Percentiles rank a stretch among this genome's conserved stretches.
phyloP scores from a whole-genome alignment of 768 basidiomycete genomes.

The Pleurotus citrinopileatus region DNA sequence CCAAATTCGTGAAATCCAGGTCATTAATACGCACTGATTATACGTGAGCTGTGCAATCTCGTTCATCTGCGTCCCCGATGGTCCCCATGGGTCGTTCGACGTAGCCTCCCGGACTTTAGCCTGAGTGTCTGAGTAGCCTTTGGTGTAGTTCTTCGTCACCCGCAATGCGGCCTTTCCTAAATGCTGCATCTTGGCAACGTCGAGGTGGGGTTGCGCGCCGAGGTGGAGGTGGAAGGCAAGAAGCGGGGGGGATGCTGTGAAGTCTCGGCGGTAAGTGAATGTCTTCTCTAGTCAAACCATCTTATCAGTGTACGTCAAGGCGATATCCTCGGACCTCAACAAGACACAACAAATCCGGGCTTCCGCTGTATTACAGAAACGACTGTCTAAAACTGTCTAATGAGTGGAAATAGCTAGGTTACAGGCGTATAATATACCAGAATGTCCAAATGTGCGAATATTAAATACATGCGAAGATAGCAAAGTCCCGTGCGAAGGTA shows the following conservation, averaged over 20 bases:
- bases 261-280: no score
- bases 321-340: background rate
- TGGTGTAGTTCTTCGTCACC: constrained; percentile 93
- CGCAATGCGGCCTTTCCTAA: constrained; percentile 84
- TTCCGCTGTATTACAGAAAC: no score
- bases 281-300: background rate
- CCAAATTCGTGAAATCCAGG: background rate
- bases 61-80: constrained; percentile 98
- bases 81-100: constrained; percentile 98
- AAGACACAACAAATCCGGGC: constrained; percentile 1
- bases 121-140: constrained; percentile 93
- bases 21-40: constrained; percentile 72
- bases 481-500: constrained; percentile 3
- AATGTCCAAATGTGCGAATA: constrained; percentile 1
- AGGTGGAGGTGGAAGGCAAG: background rate
- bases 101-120: constrained; percentile 96
- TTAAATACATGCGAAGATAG: background rate
- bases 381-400: background rate
- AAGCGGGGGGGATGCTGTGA: background rate
- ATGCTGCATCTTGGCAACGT: no score
- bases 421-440: background rate
- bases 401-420: background rate
- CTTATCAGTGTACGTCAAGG: background rate
- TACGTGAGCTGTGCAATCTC: constrained; percentile 96
- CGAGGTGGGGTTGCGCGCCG: constrained; percentile 11